These are phyloP conservation scores for Platanus orientalis DNA, from an alignment of 164 flowering plant genomes.

Conservation along the genomic window DNA sequence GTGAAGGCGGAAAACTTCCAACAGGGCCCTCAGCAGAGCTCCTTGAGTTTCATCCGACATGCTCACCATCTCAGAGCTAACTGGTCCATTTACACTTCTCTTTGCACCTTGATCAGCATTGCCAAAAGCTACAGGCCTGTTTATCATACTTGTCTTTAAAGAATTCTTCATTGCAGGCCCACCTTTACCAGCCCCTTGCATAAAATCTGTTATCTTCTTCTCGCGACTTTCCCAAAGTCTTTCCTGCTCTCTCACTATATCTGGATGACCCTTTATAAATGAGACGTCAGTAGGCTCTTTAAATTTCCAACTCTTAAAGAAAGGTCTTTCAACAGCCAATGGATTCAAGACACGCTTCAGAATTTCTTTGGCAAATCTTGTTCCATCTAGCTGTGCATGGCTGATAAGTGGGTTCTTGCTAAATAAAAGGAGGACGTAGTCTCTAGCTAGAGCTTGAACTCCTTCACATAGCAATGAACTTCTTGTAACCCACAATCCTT, in stretches of 20 bases:
- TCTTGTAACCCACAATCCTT: slow-evolving; percentile 75
- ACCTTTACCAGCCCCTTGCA: slow-evolving; percentile 17
- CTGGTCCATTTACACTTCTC: slow-evolving; percentile 20
- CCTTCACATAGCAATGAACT: slow-evolving; percentile 23
- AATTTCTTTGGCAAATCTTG: slow-evolving; percentile 5
- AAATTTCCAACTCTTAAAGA: slow-evolving; percentile 57
- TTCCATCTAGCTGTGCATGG: slow-evolving; percentile 17
- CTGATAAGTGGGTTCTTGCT: slow-evolving; percentile 36
- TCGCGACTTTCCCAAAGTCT: slow-evolving; percentile 30
- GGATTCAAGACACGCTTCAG: slow-evolving; percentile 22
- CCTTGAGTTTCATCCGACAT: slow-evolving; percentile 68
- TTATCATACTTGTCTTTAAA: slow-evolving; percentile 14
- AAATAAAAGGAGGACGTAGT: slow-evolving; percentile 52
- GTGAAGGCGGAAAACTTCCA: slow-evolving; percentile 43
- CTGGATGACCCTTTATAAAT: slow-evolving; percentile 50
- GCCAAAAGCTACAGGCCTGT: slow-evolving; percentile 13
- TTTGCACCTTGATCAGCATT: slow-evolving; percentile 23
- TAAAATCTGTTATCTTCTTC: slow-evolving; percentile 12
- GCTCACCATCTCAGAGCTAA: slow-evolving; percentile 13
- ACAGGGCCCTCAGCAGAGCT: slow-evolving; percentile 56
- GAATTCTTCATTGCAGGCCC: slow-evolving; percentile 15
- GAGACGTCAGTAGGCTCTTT: slow-evolving; percentile 49
- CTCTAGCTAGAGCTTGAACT: slow-evolving; percentile 37
- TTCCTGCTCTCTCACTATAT: slow-evolving; percentile 48
- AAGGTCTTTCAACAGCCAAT: slow-evolving; percentile 51